phyloP scores from a whole-genome alignment of 148 eudicot species.

The Selenicereus undatus region DNA sequence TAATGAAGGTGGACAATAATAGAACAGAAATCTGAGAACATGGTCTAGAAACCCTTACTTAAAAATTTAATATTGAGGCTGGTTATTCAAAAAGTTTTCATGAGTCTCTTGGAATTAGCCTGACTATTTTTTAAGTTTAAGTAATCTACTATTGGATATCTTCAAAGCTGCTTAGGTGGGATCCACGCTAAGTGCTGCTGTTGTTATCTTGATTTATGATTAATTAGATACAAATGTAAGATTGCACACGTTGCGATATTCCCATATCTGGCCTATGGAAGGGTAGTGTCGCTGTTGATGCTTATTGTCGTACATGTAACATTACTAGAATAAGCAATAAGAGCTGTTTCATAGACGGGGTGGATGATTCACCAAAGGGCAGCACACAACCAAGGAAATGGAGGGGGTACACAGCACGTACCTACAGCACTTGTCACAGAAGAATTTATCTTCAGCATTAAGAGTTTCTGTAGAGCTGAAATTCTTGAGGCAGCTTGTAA shows the following conservation, averaged over 20 bases:
- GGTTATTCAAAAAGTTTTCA: too few species aligned
- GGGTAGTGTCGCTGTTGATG: background rate
- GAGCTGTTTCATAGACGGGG: background rate
- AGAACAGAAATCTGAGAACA: too few species aligned
- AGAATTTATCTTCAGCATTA: constrained; percentile 84
- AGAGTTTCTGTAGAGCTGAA: constrained; percentile 85
- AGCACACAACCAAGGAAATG: constrained; percentile 9
- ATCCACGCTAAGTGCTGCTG: background rate
- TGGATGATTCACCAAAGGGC: background rate
- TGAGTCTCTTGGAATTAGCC: background rate
- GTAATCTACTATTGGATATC: background rate
- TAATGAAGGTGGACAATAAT: too few species aligned
- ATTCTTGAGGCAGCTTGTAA: constrained; percentile 81
- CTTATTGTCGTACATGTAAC: background rate
- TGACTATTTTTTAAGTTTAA: background rate
- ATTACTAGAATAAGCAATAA: background rate
- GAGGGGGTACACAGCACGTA: constrained; percentile 22
- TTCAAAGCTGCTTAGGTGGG: background rate
- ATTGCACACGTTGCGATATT: background rate
- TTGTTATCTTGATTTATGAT: background rate
- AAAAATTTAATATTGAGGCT: too few species aligned
- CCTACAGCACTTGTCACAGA: constrained; percentile 91
- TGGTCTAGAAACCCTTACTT: too few species aligned
- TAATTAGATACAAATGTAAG: background rate
- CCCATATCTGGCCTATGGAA: background rate